A percentile compares a stretch with the other conserved stretches of the same genome.
Conservation (phyloP, 2,329 filamentous ascomycete genomes). For the Cercospora nicotianae region DNA sequence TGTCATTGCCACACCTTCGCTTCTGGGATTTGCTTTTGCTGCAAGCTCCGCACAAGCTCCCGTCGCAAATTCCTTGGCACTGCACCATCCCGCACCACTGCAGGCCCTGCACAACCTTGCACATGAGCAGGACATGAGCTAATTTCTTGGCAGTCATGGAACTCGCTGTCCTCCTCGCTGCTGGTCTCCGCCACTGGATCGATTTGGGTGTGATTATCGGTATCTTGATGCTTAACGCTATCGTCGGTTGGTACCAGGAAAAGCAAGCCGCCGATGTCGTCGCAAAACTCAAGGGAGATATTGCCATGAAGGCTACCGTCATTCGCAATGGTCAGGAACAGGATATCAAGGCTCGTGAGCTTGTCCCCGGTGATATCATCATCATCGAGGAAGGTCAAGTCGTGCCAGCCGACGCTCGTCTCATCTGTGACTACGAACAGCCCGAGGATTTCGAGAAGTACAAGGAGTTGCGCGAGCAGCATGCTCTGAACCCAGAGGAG, state of each 20-base stretch:
- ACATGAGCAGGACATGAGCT: slow-evolving; percentile 18
- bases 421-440: slow-evolving; percentile 71
- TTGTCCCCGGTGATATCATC: slow-evolving; percentile 75
- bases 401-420: slow-evolving; percentile 67
- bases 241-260: slow-evolving; percentile 78
- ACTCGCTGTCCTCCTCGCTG: slow-evolving; percentile 70
- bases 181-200: slow-evolving; percentile 73
- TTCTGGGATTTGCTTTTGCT: slow-evolving; percentile 20
- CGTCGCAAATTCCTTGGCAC: slow-evolving; percentile 31
- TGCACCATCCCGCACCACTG: slow-evolving; percentile 15
- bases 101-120: slow-evolving; percentile 10
- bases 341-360: slow-evolving; percentile 70
- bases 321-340: slow-evolving; percentile 67
- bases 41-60: slow-evolving; percentile 30
- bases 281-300: slow-evolving; percentile 72
- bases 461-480: slow-evolving; percentile 60
- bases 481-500: slow-evolving; percentile 55
- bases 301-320: slow-evolving; percentile 70
- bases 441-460: slow-evolving; percentile 68
- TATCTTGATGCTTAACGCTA: slow-evolving; percentile 72
- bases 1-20: slow-evolving; percentile 14
- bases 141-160: slow-evolving; percentile 63
- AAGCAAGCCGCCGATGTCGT: slow-evolving; percentile 78
- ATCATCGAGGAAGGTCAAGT: slow-evolving; percentile 71
- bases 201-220: slow-evolving; percentile 76